A percentile compares a stretch with the other conserved stretches of the same genome.
Conservation (phyloP, 371 early-diverging fungal genomes). For the Rhizopus sp. region DNA sequence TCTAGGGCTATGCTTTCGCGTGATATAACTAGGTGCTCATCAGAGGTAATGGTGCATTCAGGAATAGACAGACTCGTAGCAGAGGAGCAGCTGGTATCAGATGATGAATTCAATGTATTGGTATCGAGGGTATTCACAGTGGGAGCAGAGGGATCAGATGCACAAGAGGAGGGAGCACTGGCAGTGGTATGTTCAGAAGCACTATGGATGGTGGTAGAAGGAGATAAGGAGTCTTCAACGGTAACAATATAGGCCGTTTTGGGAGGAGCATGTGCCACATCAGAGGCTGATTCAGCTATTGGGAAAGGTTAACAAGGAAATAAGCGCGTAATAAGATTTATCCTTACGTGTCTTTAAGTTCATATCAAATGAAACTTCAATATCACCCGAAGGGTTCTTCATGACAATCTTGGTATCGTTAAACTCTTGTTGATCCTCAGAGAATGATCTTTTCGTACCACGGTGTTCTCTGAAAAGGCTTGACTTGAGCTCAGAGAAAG, state of each 20-base stretch:
- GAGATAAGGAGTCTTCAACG: too few species aligned
- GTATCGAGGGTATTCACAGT: background rate
- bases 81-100: too few species aligned
- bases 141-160: background rate
- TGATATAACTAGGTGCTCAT: constrained; percentile 2
- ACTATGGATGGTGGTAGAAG: background rate
- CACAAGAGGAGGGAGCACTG: background rate
- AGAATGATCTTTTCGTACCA: background rate
- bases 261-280: too few species aligned
- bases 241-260: too few species aligned
- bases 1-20: constrained; percentile 15
- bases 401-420: background rate
- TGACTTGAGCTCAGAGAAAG: constrained; percentile 17
- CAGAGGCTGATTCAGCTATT: too few species aligned
- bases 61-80: too few species aligned
- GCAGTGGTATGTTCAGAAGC: background rate
- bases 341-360: background rate
- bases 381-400: background rate
- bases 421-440: background rate
- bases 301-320: too few species aligned
- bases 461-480: background rate
- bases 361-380: background rate
- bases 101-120: background rate
- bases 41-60: background rate
- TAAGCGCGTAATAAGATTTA: background rate